Evolutionary conservation across 2,329 filamentous ascomycete species (phyloP).

Genomic region (Helminthosporium solani): DNA sequence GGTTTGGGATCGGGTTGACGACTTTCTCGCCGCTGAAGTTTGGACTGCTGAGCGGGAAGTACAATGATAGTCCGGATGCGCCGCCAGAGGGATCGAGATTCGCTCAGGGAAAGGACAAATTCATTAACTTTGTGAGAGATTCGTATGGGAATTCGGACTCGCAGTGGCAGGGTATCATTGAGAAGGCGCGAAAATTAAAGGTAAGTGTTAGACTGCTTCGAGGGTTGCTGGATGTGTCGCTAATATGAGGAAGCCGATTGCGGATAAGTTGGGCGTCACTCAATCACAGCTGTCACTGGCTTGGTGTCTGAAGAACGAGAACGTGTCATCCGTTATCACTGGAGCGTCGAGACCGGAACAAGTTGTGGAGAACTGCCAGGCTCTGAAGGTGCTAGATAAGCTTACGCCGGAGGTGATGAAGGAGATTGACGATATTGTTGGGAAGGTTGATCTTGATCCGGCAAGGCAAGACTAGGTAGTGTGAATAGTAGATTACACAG

Average conservation of each 20-base stretch:
- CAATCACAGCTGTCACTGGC: conserved; percentile 44
- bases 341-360: conserved; percentile 34
- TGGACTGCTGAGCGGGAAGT: conserved; percentile 62
- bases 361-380: conserved; percentile 42
- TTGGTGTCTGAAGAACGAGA: conserved; percentile 40
- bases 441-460: conserved; percentile 23
- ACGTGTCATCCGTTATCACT: conserved; percentile 35
- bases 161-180: conserved; percentile 58
- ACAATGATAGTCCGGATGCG: conserved; percentile 56
- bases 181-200: conserved; percentile 54
- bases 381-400: conserved; percentile 47
- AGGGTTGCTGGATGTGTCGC: background rate
- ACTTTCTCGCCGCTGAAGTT: conserved; percentile 58
- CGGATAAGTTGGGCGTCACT: conserved; percentile 63
- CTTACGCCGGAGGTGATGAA: conserved; percentile 49
- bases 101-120: conserved; percentile 58
- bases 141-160: conserved; percentile 51
- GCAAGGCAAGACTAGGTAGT: conserved; percentile 26
- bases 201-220: conserved; percentile 11
- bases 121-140: conserved; percentile 50
- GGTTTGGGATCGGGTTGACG: conserved; percentile 57
- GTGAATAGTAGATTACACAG: too few relatives aligned
- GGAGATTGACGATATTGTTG: conserved; percentile 41
- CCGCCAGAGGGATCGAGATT: conserved; percentile 60
- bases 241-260: conserved; percentile 48